These are phyloP conservation scores for Boletus coccyginus DNA, from an alignment of 768 basidiomycete genomes.

Conservation along the genomic window DNA sequence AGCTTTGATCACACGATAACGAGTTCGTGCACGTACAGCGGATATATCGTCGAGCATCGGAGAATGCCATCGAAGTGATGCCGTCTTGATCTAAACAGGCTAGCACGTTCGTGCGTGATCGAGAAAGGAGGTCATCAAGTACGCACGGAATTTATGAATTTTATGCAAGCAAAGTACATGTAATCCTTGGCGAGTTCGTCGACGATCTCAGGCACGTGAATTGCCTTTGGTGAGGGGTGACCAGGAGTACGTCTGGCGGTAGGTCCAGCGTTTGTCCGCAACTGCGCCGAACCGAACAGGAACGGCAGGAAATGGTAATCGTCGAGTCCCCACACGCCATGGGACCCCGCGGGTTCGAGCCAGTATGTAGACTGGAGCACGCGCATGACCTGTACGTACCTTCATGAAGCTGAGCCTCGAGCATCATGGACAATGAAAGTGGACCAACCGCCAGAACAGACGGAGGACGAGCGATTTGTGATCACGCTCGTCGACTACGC, in stretches of 20 bases:
- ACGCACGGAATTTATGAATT: conserved; percentile 90
- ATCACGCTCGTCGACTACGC: conserved; percentile 61
- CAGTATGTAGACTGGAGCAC: conserved; percentile 90
- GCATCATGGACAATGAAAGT: too few relatives aligned
- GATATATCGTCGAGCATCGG: conserved; percentile 99
- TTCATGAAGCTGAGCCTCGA: conserved; percentile 14
- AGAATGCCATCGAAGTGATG: conserved; percentile 95
- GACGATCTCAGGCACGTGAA: conserved; percentile 87
- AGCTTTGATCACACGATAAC: not conserved
- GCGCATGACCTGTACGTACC: conserved; percentile 80
- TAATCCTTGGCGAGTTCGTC: conserved; percentile 91
- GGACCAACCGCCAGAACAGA: conserved; percentile 82
- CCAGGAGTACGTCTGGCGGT: conserved; percentile 37
- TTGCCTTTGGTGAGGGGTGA: conserved; percentile 86
- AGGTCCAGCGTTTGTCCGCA: conserved; percentile 30
- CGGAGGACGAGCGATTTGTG: conserved; percentile 72
- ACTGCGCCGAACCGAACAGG: conserved; percentile 80
- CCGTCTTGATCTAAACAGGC: conserved; percentile 78
- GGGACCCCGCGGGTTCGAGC: conserved; percentile 98
- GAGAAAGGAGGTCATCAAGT: not conserved
- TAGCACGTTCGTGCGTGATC: not conserved
- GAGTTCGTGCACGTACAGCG: conserved; percentile 42
- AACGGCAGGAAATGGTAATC: conserved; percentile 97
- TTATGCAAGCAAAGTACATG: conserved; percentile 96
- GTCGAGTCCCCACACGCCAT: conserved; percentile 96